Percentiles rank a stretch among this genome's conserved stretches.
Evolutionary conservation across 305 asterid species (phyloP).

Genomic region (Fraxinus albicans): DNA sequence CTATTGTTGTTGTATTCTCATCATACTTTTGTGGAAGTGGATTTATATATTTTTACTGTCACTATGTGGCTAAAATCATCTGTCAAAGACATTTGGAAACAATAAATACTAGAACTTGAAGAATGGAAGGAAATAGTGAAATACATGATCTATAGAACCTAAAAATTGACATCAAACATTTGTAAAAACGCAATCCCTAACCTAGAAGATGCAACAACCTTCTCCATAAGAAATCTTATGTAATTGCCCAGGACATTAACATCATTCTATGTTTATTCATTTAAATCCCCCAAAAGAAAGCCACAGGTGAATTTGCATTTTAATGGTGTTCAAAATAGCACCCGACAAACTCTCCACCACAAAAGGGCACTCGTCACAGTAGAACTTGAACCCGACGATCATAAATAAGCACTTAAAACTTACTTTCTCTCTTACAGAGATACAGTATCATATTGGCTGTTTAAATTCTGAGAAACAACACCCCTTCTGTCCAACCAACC

Average conservation of each 20-base stretch:
- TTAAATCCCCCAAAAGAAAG: background rate
- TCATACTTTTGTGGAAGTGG: background rate
- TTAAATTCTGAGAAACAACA: background rate
- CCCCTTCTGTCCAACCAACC: background rate
- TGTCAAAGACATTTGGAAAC: background rate
- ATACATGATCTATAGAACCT: slow-evolving; percentile 1
- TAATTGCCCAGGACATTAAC: background rate
- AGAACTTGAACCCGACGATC: background rate
- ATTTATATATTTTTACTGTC: background rate
- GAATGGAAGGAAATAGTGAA: background rate
- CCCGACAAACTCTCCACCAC: background rate
- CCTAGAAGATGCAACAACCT: background rate
- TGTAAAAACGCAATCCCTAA: background rate
- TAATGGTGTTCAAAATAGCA: background rate
- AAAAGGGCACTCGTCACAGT: background rate
- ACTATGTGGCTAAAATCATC: background rate
- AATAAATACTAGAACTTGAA: background rate
- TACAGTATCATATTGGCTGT: background rate
- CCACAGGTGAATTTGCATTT: background rate
- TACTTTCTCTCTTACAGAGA: background rate
- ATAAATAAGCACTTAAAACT: background rate
- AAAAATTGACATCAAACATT: background rate
- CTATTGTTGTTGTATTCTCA: background rate
- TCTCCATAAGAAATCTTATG: background rate
- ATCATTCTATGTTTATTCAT: background rate